Base-by-base conservation (phyloP, 2,329 filamentous ascomycete species). In the Fusarium neocosmosporiellum region DNA sequence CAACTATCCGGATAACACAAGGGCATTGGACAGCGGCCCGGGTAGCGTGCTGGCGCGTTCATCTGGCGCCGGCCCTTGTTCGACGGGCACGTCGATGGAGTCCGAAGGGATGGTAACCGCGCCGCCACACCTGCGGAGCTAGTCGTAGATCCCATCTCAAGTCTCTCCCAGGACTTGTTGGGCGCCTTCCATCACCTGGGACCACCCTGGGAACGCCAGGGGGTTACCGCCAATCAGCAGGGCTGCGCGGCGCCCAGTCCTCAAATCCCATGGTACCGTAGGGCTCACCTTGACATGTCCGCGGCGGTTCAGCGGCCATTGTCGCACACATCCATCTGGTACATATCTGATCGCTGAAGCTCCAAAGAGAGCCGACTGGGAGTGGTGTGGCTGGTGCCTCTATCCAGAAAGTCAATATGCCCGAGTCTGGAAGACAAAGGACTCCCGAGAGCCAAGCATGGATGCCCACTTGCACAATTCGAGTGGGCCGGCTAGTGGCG, bases 41-140 rank as follows among this genome's bases (percentile, higher is more conserved):
- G 59, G 24, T 53, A 41, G 59, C n/a, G 46, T 61, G 39, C 24
- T 67, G 41, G 50, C 41, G 63, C 54, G 57, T 58, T 63, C 64
- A 63, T 58, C 50, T 58, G 36, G 29, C 37, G 50, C 55, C 41
- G 36, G 63, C 50, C 50, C 54, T 41, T 41, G 57, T 63, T 65
- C 59, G 71, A 62, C 57, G 50, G 65, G 63, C 54, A 20, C 54
- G 24, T 53, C 46, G 48, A 71, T 66, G 36, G 66, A 69, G 72
- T 36, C 72, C 67, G 41, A 68, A 73, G 72, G 74, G 69, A 67
- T 77, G 74, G 75, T 72, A 71, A 73, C 67, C 50, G 60, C 33
- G 58, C 67, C 63, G 63, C 59, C 66, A 70, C 63, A 72, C 41
- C 62, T 76, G 68, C 63, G 24, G 54, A 66, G 43, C 64, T 68